phyloP scores from a whole-genome alignment of 2,329 filamentous ascomycete genomes.

The Penicillium olsonii region DNA sequence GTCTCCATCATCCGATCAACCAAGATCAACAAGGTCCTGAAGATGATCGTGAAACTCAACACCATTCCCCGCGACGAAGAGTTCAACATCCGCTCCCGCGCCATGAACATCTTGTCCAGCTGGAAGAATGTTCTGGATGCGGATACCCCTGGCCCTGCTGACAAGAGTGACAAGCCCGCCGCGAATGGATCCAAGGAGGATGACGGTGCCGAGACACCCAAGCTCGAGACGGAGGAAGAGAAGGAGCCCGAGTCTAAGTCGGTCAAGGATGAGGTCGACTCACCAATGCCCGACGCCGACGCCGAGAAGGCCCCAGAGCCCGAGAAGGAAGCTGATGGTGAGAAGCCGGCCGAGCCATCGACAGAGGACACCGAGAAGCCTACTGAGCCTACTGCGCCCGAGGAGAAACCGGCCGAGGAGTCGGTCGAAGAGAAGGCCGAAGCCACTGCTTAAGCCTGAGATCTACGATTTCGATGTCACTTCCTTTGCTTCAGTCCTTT shows the following conservation, averaged over 20 bases:
- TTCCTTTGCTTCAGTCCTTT: constrained; percentile 6
- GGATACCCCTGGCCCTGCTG: constrained; percentile 50
- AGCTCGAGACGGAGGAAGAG: constrained; percentile 34
- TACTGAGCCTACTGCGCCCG: constrained; percentile 30
- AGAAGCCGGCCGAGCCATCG: background rate
- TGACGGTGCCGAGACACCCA: constrained; percentile 32
- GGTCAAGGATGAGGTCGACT: constrained; percentile 37
- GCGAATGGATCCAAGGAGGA: constrained; percentile 47
- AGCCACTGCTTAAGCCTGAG: constrained; percentile 25
- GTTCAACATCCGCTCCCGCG: constrained; percentile 84
- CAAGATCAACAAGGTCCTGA: constrained; percentile 98
- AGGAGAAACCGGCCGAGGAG: constrained; percentile 26
- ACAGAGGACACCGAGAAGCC: constrained; percentile 25
- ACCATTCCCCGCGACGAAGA: constrained; percentile 86
- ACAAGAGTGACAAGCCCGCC: constrained; percentile 48
- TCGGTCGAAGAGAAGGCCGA: constrained; percentile 23
- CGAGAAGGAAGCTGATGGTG: constrained; percentile 41
- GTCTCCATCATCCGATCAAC: constrained; percentile 84
- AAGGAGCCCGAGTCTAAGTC: constrained; percentile 36
- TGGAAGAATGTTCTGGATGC: constrained; percentile 83
- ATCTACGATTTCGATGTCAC: constrained; percentile 9
- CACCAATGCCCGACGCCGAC: constrained; percentile 42
- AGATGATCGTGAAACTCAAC: constrained; percentile 85
- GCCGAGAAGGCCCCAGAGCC: constrained; percentile 32
- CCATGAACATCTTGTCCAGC: constrained; percentile 74